Evolutionary conservation across 106 monocot species (phyloP).

Genomic region (Phalaenopsis equestris): DNA sequence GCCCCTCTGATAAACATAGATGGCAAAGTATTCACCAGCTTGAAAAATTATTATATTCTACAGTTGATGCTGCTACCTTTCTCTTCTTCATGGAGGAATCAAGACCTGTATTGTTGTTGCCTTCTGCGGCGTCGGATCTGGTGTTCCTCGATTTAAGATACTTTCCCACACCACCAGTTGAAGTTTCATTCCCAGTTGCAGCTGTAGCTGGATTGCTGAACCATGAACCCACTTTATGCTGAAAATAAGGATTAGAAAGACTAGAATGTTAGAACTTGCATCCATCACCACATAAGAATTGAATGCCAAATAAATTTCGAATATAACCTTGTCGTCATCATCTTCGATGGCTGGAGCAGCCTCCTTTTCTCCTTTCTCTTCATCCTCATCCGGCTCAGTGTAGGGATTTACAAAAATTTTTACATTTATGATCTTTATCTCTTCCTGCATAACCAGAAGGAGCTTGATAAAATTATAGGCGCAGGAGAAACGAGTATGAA

Average conservation of each 20-base stretch:
- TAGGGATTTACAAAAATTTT: slow-evolving; percentile 94
- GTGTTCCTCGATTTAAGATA: slow-evolving; percentile 44
- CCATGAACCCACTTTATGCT: slow-evolving; percentile 85
- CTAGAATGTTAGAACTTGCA: not conserved
- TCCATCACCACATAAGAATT: not conserved
- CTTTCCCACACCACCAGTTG: slow-evolving; percentile 22
- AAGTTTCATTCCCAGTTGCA: slow-evolving; percentile 24
- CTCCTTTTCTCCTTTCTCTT: slow-evolving; percentile 37
- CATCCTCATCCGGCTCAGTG: slow-evolving; percentile 87
- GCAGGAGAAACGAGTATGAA: too few relatives aligned
- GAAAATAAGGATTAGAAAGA: slow-evolving; percentile 2
- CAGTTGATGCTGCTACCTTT: slow-evolving; percentile 21
- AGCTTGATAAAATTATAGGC: not conserved
- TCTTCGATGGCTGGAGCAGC: slow-evolving; percentile 30
- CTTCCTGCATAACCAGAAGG: slow-evolving; percentile 47
- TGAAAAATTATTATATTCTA: slow-evolving; percentile 52
- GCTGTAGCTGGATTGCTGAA: slow-evolving; percentile 80
- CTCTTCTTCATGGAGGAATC: slow-evolving; percentile 46
- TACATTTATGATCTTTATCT: slow-evolving; percentile 74
- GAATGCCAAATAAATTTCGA: not conserved
- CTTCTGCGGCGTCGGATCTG: slow-evolving; percentile 9
- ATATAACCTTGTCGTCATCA: slow-evolving; percentile 40
- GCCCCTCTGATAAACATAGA: not conserved
- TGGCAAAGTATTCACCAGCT: slow-evolving; percentile 24
- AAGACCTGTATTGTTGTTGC: slow-evolving; percentile 11